Base-by-base conservation (phyloP, 2,329 filamentous ascomycete genomes). In the Emmonsiellopsis sp. region DNA sequence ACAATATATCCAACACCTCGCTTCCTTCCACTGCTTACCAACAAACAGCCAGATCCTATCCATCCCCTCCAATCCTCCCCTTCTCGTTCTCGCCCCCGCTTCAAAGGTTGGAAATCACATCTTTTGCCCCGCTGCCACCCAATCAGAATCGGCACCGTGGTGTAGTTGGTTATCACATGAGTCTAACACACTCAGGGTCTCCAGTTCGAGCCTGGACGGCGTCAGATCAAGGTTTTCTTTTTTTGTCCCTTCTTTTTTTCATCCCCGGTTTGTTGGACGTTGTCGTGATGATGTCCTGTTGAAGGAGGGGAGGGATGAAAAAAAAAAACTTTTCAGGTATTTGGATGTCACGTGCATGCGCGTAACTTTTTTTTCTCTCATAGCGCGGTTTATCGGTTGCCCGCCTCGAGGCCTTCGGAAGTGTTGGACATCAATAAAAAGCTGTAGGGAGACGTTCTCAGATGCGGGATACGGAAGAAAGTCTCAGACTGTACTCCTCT, bases 81-180 rank as follows among this genome's bases (percentile, higher is more conserved):
- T 27, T 27, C 21, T 13, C 42, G 8, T 21, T 7, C 17, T 9
- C 31, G 13, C 27, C 14, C 31, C 3, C n/a, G 31, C n/a, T 3
- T 17, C 8, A 36, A 47, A 27, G 21, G 5, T 1, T 27, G 21
- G 21, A 21, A 37, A 39, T 40, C 17, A n/a, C 21, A n/a, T 37
- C 27, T 27, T 27, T 21, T 14, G 34, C 13, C 31, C n/a, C 6
- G 27, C 17, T 0, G 13, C n/a, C 45, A 14, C 7, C n/a, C 14
- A 48, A 14, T 34, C 11, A 48, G 45, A 33, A 31, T 21, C 9
- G 45, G 45, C 33, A 27, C 33, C 33, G 33, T 48, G 33, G 45
- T 48, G 34, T 48, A 48, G 33, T 48, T 48, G 33, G 46, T 49
- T 40, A 49, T 49, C 34, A 39, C 46, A 13, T 49, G 34, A 49